Evolutionary conservation across 2,329 filamentous ascomycete species (phyloP).

Genomic region (Verticillium nonalfalfae): DNA sequence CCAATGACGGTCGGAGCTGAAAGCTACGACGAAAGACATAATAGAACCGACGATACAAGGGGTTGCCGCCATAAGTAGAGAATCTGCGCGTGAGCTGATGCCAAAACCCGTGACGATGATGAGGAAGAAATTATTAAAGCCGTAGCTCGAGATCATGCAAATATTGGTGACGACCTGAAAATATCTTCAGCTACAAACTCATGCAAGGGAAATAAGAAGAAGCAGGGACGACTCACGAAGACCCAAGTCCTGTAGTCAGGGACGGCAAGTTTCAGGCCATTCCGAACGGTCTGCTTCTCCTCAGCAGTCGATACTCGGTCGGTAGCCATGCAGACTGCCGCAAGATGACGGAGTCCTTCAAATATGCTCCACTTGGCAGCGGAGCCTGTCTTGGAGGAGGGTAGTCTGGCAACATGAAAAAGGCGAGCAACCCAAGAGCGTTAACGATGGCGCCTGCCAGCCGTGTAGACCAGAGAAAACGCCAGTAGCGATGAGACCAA

Average conservation of each 20-base stretch:
- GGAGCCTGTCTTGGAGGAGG: conserved; percentile 38
- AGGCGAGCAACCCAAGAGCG: conserved; percentile 22
- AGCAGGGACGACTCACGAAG: conserved; percentile 29
- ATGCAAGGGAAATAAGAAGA: too few species aligned
- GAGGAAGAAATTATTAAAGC: conserved; percentile 61
- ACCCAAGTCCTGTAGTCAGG: conserved; percentile 44
- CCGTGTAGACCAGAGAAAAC: conserved; percentile 34
- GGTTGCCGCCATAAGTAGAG: conserved; percentile 50
- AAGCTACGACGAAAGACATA: conserved; percentile 50
- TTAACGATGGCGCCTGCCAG: conserved; percentile 32
- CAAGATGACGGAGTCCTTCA: conserved; percentile 53
- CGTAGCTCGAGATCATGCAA: conserved; percentile 50
- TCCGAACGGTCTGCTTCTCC: conserved; percentile 23
- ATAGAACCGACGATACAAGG: conserved; percentile 48
- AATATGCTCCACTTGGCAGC: conserved; percentile 47
- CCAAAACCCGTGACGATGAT: conserved; percentile 49
- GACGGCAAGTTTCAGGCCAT: conserved; percentile 41
- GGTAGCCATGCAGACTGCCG: conserved; percentile 39
- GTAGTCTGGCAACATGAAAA: conserved; percentile 49
- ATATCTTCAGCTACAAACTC: neutral
- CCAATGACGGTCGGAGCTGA: conserved; percentile 54
- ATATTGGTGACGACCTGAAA: conserved; percentile 31
- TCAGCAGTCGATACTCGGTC: conserved; percentile 19
- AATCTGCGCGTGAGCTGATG: conserved; percentile 49
- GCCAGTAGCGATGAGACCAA: conserved; percentile 41